A percentile compares a stretch with the other conserved stretches of the same genome.
Evolutionary conservation across 2,329 filamentous ascomycete genomes (phyloP).

Genomic region (Claviceps citrina): DNA sequence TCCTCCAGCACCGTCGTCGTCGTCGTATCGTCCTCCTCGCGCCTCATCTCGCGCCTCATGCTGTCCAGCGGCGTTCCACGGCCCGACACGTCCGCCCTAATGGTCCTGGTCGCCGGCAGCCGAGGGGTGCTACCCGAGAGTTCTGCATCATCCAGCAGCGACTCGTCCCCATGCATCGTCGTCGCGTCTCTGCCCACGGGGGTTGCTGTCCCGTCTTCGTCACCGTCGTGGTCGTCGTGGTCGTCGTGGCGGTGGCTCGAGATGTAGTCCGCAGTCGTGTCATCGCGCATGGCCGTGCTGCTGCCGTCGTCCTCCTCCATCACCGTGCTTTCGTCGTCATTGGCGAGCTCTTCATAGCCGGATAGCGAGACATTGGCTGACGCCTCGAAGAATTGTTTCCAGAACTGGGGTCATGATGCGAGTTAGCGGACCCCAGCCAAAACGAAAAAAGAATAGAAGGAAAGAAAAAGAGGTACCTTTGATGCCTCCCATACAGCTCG

Average conservation of each 20-base stretch:
- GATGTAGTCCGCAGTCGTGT: conserved; percentile 36
- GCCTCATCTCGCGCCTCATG: conserved; percentile 50
- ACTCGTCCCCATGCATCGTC: conserved; percentile 38
- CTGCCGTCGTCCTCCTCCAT: no score
- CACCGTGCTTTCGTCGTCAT: conserved; percentile 43
- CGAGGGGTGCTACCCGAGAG: conserved; percentile 55
- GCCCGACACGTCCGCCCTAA: conserved; percentile 40
- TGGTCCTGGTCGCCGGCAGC: conserved; percentile 34
- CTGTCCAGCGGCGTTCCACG: conserved; percentile 65
- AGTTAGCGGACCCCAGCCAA: no score
- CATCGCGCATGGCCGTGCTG: conserved; percentile 40
- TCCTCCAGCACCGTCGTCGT: conserved; percentile 20
- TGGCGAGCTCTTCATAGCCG: conserved; percentile 73
- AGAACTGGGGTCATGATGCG: conserved; percentile 77
- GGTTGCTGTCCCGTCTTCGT: conserved; percentile 24
- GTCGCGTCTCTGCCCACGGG: conserved; percentile 19
- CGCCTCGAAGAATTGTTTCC: conserved; percentile 99
- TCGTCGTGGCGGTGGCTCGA: conserved; percentile 24
- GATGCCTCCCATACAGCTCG: conserved; percentile 92
- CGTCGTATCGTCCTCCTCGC: conserved; percentile 23
- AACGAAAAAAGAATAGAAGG: background rate
- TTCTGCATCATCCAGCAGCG: conserved; percentile 49
- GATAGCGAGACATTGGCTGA: conserved; percentile 94
- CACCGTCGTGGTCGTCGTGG: no score
- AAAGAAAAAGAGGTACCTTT: conserved; percentile 41